Base-by-base conservation (phyloP, 108 stramenopile genomes). In the Cyclotella kingstonii region DNA sequence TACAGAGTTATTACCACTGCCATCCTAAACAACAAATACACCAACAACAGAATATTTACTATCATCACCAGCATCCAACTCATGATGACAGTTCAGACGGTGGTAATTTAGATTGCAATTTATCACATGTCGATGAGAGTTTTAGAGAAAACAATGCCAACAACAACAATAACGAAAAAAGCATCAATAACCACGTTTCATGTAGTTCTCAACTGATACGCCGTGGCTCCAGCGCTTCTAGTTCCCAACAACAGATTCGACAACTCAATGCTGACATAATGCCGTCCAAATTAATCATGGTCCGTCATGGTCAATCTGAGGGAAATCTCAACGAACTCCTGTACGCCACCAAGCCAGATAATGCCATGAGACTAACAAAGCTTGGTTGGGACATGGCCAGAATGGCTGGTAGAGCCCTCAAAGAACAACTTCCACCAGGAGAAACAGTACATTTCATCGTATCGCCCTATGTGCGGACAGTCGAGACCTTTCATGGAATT, bases 401-500 rank as follows among this genome's bases (percentile, higher is more conserved):
- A 12, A 75, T 66, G 72, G 78, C 89, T 7, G 89, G 93, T 8
- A 60, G 63, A 23, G 85, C 73, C 11, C 47, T 93, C 12, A 71
- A 69, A 33, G 57, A 85, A 12, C 58, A 84, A 51, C 38, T 93
- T 14, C 43, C 84, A 2, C 40, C 43, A 19, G 78, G 74, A 8
- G 85, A 84, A 53, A 60, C 81, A 1, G 75, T 93, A 14, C 91
- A 93, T 45, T 93, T 93, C 53, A 80, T 93, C 14, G 86, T 93
- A 3, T 77, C 74, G 19, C 91, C 91, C 1, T 93, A 93, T 63
- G 88, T 84, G n/a, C 56, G 91, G 31, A 90, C 91, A 11, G 84
- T 93, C 2, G 91, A 93, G 60, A 93, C 91, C 10, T 93, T 93
- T 64, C 91, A 93, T 77, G 91, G 91, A 0, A 77, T 93, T 47